Percentiles rank a stretch among this genome's conserved stretches.
Conservation (phyloP, 352 stramenopile species). For the Pythium sp. region DNA sequence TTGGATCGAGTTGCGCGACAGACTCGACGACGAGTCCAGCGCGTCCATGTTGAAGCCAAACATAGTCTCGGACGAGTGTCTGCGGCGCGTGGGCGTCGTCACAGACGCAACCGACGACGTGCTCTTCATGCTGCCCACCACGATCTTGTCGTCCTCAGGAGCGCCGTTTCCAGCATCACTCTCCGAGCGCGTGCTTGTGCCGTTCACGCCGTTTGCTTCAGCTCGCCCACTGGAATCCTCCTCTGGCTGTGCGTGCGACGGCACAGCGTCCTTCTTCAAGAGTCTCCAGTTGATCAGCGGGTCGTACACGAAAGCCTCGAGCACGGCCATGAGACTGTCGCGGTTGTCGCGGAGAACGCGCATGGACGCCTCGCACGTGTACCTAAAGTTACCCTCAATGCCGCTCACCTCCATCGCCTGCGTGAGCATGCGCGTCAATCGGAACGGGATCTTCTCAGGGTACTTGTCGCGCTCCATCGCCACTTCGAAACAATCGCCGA, state of each 20-base stretch:
- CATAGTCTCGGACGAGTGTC: slow-evolving; percentile 65
- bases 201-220: slow-evolving; percentile 13
- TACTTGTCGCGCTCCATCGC: slow-evolving; percentile 99
- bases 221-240: slow-evolving; percentile 23
- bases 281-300: slow-evolving; percentile 99
- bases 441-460: slow-evolving; percentile 99
- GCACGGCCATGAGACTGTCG: slow-evolving; percentile 98
- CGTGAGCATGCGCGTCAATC: slow-evolving; percentile 98
- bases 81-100: slow-evolving; percentile 39
- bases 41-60: slow-evolving; percentile 66
- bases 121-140: slow-evolving; percentile 55
- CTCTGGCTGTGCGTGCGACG: slow-evolving; percentile 70
- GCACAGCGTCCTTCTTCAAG: slow-evolving; percentile 83
- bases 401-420: slow-evolving; percentile 99
- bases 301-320: slow-evolving; percentile 99
- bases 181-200: background rate
- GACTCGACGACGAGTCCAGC: slow-evolving; percentile 43
- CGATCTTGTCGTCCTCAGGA: slow-evolving; percentile 31
- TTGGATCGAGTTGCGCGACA: slow-evolving; percentile 62
- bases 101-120: slow-evolving; percentile 35
- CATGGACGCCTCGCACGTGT: slow-evolving; percentile 98
- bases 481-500: slow-evolving; percentile 99
- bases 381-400: slow-evolving; percentile 99
- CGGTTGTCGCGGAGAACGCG: slow-evolving; percentile 97
- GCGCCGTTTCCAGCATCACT: slow-evolving; percentile 7